phyloP scores from a whole-genome alignment of 2,329 filamentous ascomycete genomes.

The Cryoendolithus antarcticus region DNA sequence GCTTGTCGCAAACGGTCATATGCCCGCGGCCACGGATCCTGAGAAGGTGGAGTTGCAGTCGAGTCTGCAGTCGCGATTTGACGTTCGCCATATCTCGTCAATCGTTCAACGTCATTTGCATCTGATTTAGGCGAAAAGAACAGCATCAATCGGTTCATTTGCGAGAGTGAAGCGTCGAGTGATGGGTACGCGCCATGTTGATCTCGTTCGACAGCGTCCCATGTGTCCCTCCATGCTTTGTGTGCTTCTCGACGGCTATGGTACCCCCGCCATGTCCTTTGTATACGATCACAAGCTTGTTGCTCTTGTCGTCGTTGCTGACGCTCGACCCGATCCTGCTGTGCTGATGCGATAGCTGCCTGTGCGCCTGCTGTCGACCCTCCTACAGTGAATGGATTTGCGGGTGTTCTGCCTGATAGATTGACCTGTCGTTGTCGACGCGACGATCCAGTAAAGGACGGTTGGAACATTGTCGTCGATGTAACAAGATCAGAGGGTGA shows the following conservation, averaged over 20 bases:
- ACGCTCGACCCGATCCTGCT: conserved; percentile 69
- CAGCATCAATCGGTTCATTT: conserved; percentile 31
- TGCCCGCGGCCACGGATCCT: conserved; percentile 28
- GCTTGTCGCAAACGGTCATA: conserved; percentile 31
- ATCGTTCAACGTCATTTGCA: conserved; percentile 26
- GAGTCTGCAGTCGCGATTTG: conserved; percentile 21
- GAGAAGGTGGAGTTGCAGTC: conserved; percentile 10
- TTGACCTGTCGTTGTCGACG: conserved; percentile 85
- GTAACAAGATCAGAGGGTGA: too few species aligned
- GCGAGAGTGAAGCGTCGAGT: conserved; percentile 26
- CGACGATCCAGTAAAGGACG: conserved; percentile 67
- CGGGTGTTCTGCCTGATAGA: conserved; percentile 59
- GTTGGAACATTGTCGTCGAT: too few species aligned
- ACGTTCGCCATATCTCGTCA: conserved; percentile 28
- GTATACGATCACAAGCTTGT: conserved; percentile 61
- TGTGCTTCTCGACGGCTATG: conserved; percentile 47
- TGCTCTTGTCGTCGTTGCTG: conserved; percentile 69
- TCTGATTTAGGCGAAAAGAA: conserved; percentile 29
- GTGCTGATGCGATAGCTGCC: conserved; percentile 69
- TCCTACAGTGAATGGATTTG: conserved; percentile 61
- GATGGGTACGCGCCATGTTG: conserved; percentile 22
- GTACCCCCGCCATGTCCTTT: conserved; percentile 74
- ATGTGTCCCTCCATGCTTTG: conserved; percentile 44
- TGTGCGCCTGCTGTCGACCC: conserved; percentile 48
- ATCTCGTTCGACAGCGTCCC: conserved; percentile 42